Conservation (phyloP, 148 eudicot genomes). For the Bassia scoparia region DNA sequence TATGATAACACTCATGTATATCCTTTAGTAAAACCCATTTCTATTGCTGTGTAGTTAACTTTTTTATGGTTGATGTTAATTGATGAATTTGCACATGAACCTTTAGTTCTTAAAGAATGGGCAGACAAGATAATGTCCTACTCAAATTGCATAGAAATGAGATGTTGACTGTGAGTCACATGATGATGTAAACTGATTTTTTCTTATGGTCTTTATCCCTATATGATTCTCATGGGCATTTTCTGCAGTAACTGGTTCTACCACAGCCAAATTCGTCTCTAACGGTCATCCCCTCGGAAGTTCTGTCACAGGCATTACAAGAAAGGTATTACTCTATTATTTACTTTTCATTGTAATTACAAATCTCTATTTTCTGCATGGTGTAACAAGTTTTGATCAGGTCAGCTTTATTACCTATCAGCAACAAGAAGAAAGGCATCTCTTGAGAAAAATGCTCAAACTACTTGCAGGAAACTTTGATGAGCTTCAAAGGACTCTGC, state of each 20-base stretch:
- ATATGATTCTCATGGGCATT: slow-evolving; percentile 11
- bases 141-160: neutral
- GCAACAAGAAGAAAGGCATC: slow-evolving; percentile 92
- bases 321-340: slow-evolving; percentile 59
- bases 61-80: neutral
- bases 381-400: slow-evolving; percentile 34
- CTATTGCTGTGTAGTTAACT: too few species aligned
- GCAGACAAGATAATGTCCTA: neutral
- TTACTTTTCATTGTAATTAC: slow-evolving; percentile 11
- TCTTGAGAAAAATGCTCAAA: slow-evolving; percentile 70
- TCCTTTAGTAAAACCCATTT: neutral
- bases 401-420: slow-evolving; percentile 79
- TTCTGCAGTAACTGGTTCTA: slow-evolving; percentile 30
- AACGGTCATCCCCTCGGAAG: slow-evolving; percentile 54
- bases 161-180: neutral
- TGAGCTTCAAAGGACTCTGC: slow-evolving; percentile 79
- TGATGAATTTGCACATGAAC: neutral
- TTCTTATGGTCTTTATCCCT: neutral
- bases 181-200: slow-evolving; percentile 9
- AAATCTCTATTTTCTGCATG: neutral
- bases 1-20: neutral
- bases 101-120: neutral
- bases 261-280: slow-evolving; percentile 27
- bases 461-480: slow-evolving; percentile 68
- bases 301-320: slow-evolving; percentile 79